Evolutionary conservation across 129 eudicot species (phyloP).

Genomic region (Daucus carota): DNA sequence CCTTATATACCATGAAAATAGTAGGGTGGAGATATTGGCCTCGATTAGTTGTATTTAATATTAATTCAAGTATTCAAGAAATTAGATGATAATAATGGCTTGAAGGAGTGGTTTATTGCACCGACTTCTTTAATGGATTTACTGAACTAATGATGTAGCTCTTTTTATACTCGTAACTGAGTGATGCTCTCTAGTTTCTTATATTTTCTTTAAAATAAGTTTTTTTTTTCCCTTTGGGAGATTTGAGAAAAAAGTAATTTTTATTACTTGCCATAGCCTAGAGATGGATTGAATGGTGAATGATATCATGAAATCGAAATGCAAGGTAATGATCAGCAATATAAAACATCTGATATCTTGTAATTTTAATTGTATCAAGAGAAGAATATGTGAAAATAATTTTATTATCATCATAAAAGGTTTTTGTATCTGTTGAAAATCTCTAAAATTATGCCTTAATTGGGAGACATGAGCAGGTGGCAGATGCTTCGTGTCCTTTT

Average conservation of each 20-base stretch:
- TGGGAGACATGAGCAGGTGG: not conserved
- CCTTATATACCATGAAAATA: conserved; percentile 17
- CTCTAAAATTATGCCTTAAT: not conserved
- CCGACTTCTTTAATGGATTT: not conserved
- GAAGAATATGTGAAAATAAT: not conserved
- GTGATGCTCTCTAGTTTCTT: not conserved
- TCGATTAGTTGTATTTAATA: not conserved
- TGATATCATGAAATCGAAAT: not conserved
- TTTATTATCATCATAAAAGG: not conserved
- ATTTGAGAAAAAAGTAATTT: not conserved
- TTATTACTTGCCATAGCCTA: not conserved
- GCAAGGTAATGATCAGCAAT: not conserved
- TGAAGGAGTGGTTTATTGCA: not conserved
- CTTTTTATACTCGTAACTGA: not conserved
- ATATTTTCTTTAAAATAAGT: not conserved
- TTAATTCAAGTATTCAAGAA: not conserved
- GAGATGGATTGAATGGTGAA: not conserved
- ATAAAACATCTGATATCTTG: too few relatives aligned
- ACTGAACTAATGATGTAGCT: not conserved
- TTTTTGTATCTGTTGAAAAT: not conserved
- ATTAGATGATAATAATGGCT: not conserved
- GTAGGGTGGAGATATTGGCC: not conserved
- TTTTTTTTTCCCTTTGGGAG: not conserved
- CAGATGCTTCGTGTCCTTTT: too few relatives aligned
- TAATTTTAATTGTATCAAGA: not conserved